These are phyloP conservation scores for Aspergillus sergii DNA, from an alignment of 2,329 filamentous ascomycete species.

Conservation along the genomic window DNA sequence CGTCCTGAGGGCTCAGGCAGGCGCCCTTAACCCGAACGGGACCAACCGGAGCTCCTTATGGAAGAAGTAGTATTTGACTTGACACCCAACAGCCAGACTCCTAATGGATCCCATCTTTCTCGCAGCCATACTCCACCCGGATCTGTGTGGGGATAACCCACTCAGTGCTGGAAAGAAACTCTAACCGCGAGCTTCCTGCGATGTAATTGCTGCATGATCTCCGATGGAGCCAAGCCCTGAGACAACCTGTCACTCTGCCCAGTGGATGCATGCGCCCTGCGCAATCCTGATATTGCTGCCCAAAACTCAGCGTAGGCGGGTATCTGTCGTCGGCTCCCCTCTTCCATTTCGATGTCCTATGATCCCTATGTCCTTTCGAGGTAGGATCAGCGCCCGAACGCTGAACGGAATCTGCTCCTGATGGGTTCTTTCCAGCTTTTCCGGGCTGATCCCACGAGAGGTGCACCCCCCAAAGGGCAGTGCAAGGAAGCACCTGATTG, in stretches of 20 bases:
- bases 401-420: conserved; percentile 17
- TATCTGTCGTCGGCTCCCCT: conserved; percentile 10
- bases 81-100: neutral
- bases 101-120: neutral
- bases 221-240: conserved; percentile 16
- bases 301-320: conserved; percentile 24
- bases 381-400: conserved; percentile 22
- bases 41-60: neutral
- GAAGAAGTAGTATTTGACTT: neutral
- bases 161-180: conserved; percentile 6
- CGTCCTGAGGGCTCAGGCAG: conserved; percentile 4
- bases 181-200: conserved; percentile 1
- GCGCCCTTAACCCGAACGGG: conserved; percentile 7
- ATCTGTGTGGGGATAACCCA: conserved; percentile 8
- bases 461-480: conserved; percentile 6
- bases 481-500: conserved; percentile 4
- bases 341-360: conserved; percentile 8
- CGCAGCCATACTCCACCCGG: conserved; percentile 7
- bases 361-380: conserved; percentile 19
- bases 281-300: conserved; percentile 25
- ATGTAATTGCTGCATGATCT: conserved; percentile 13
- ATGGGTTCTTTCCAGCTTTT: conserved; percentile 15
- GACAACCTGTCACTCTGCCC: conserved; percentile 16
- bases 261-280: conserved; percentile 25
- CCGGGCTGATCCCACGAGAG: conserved; percentile 19